Evolutionary conservation across 345 rosid genomes (phyloP).

Genomic region (Dipteronia dyeriana): DNA sequence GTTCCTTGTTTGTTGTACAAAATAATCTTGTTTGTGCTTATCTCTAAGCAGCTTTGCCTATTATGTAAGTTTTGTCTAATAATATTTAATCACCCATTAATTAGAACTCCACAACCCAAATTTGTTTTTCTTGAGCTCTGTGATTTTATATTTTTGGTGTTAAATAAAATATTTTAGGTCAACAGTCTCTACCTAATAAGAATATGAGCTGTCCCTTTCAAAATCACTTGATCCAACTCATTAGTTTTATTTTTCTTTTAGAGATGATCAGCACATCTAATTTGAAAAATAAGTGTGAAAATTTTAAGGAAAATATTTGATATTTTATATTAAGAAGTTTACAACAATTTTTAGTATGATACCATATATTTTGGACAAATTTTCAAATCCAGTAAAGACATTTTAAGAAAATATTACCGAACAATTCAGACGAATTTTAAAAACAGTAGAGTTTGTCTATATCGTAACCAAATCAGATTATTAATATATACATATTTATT

Average conservation of each 20-base stretch:
- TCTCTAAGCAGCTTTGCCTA: background rate
- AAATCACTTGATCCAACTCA: background rate
- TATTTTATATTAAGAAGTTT: too few species aligned
- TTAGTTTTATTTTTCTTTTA: too few species aligned
- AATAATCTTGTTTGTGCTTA: constrained; percentile 1
- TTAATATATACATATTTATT: background rate
- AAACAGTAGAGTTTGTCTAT: background rate
- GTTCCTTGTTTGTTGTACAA: constrained; percentile 1
- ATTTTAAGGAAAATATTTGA: too few species aligned
- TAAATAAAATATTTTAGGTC: background rate
- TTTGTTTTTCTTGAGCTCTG: background rate
- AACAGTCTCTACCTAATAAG: background rate
- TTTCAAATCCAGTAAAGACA: too few species aligned
- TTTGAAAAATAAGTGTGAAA: too few species aligned
- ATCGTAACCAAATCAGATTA: background rate
- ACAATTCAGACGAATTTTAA: too few species aligned
- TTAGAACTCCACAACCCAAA: background rate
- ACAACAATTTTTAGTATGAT: too few species aligned
- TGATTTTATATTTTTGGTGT: background rate
- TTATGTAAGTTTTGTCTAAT: background rate
- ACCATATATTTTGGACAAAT: too few species aligned
- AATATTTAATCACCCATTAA: too few species aligned
- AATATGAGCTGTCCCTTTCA: background rate
- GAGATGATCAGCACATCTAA: too few species aligned
- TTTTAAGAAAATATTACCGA: too few species aligned